Evolutionary conservation across 2,329 filamentous ascomycete genomes (phyloP), one percentile per base, ranked within the genome.

Genomic region (Cadophora gregata): DNA sequence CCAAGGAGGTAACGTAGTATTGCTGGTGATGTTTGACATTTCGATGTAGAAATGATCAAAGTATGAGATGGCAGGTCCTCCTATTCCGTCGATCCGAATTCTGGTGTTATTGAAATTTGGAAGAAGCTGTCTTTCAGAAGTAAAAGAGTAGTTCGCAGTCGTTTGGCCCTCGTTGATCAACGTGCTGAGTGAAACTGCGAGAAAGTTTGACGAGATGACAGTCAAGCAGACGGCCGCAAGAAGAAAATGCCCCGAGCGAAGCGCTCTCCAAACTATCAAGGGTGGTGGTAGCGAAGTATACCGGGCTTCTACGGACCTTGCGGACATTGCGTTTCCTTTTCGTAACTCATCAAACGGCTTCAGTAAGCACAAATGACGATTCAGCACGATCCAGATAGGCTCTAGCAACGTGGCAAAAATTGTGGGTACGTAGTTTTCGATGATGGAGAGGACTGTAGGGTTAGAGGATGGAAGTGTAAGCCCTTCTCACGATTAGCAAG

Each of bases 231-330:
- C 77, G 0, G 79, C 51, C 0, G 75, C 80, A 0, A 89, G 76
- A 0, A 84, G 38, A 0, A 83, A 76, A 56, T 89, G 86, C 0
- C 75, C 64, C 0, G 81, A 77, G 1, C 73, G 77, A 0, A 85
- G 1, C 0, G 86, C 85, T 45, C 82, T 78, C 70, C 79, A 80
- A 0, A 86, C 6, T 0, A 80, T 77, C 0, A 89, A 74, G 27
- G 87, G 85, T 0, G 87, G 86, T 0, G 87, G 87, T 0, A 88
- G 66, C 0, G 86, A 84, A 0, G 80, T 83, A 62, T 89, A 90
- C 12, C 76, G 78, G 0, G 79, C 74, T 3, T 84, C 73, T 0
- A 85, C 67, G 0, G 84, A 80, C 0, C 78, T 74, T 0, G 79
- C 78, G 0, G 79, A 68, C 1, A 66, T 59, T 0, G 81, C 78